Percentiles rank a stretch among this genome's conserved stretches.
Conservation (phyloP, 2,329 filamentous ascomycete genomes). For the Fusarium longipes region DNA sequence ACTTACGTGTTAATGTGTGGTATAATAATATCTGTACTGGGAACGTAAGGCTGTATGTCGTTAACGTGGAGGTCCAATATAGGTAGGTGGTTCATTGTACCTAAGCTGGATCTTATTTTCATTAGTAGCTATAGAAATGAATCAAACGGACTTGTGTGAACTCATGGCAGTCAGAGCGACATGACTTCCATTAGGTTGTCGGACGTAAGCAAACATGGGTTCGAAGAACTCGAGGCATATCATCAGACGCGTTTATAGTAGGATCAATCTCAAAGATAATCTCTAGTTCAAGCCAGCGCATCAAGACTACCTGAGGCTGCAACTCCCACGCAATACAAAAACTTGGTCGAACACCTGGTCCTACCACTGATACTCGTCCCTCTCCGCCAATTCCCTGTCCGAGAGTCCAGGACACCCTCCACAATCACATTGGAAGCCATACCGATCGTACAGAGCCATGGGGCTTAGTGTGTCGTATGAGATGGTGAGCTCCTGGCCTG, state of each 20-base stretch:
- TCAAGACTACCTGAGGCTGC: background rate
- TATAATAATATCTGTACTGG: too few species aligned
- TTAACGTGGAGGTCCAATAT: background rate
- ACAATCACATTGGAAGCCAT: conserved; percentile 66
- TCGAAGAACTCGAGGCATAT: background rate
- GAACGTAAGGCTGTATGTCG: conserved; percentile 41
- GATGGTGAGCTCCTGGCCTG: conserved; percentile 64
- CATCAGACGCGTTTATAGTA: background rate
- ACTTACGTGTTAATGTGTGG: too few species aligned
- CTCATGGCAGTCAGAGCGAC: background rate
- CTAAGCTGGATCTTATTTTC: background rate
- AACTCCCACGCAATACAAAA: background rate
- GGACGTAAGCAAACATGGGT: background rate
- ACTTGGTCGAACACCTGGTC: background rate
- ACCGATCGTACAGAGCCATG: conserved; percentile 54
- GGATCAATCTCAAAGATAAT: background rate
- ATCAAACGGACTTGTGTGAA: background rate
- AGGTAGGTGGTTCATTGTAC: background rate
- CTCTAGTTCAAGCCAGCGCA: background rate
- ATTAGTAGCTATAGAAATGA: too few species aligned
- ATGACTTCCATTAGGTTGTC: background rate
- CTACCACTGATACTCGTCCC: conserved; percentile 1
- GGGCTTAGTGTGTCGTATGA: conserved; percentile 57
- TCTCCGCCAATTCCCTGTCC: conserved; percentile 22
- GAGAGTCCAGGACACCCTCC: conserved; percentile 55